Percentiles rank a stretch among this genome's conserved stretches.
phyloP scores from a whole-genome alignment of 108 stramenopile species.

The Cyclostephanos tholiformis region DNA sequence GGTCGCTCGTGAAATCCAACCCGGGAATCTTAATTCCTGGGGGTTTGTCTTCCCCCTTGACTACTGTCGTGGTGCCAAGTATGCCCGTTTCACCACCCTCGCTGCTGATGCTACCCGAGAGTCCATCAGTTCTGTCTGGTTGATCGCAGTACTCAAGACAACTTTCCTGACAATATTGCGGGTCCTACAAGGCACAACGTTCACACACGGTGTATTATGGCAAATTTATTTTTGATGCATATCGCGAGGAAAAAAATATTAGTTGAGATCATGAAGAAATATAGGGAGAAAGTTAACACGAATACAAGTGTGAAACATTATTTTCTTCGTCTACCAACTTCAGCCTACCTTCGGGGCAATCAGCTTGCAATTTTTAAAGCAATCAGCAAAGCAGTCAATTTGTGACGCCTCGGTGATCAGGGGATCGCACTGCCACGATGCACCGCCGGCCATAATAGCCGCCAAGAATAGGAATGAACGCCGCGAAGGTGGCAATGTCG shows the following conservation, averaged over 20 bases:
- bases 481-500: slow-evolving; percentile 10
- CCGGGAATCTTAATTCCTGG: slow-evolving; percentile 72
- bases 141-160: slow-evolving; percentile 80
- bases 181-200: slow-evolving; percentile 52
- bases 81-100: slow-evolving; percentile 75
- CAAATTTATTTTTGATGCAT: too few relatives aligned
- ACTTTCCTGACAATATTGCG: slow-evolving; percentile 56
- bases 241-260: background rate
- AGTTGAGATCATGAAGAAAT: background rate
- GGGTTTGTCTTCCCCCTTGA: slow-evolving; percentile 85
- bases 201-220: background rate
- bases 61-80: slow-evolving; percentile 71
- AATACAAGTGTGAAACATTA: background rate
- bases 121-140: slow-evolving; percentile 76
- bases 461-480: slow-evolving; percentile 21
- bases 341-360: slow-evolving; percentile 69
- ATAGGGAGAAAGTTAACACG: background rate
- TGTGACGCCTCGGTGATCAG: slow-evolving; percentile 32
- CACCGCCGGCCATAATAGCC: background rate
- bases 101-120: slow-evolving; percentile 70
- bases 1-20: slow-evolving; percentile 64
- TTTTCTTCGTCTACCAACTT: background rate
- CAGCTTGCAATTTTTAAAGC: slow-evolving; percentile 70
- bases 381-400: slow-evolving; percentile 74
- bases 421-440: background rate